Conservation (phyloP, 768 basidiomycete species). For the Melanogaster broomeanus region DNA sequence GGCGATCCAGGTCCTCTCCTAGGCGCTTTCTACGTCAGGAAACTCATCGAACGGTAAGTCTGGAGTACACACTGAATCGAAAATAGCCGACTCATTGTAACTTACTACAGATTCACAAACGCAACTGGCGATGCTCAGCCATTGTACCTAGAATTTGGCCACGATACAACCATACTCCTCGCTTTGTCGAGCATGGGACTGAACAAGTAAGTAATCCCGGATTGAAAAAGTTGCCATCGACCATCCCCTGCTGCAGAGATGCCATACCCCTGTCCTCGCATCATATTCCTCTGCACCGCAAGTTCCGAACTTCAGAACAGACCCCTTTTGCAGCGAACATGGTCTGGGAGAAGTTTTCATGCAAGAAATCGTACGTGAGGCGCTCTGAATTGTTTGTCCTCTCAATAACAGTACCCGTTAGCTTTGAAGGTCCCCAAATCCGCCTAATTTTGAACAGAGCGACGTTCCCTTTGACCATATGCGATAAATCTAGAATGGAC, state of each 20-base stretch:
- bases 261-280: slow-evolving; percentile 25
- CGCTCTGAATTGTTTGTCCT: neutral
- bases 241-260: slow-evolving; percentile 28
- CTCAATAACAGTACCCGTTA: slow-evolving; percentile 10
- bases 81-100: neutral
- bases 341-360: slow-evolving; percentile 45
- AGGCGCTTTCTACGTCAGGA: slow-evolving; percentile 40
- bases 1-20: slow-evolving; percentile 35
- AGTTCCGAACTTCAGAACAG: slow-evolving; percentile 40
- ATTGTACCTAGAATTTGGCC: slow-evolving; percentile 44
- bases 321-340: slow-evolving; percentile 46
- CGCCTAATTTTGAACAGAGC: slow-evolving; percentile 44
- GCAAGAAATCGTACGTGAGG: slow-evolving; percentile 32
- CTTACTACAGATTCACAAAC: slow-evolving; percentile 33
- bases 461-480: slow-evolving; percentile 40
- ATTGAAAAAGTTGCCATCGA: neutral
- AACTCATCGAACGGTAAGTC: slow-evolving; percentile 39
- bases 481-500: slow-evolving; percentile 32
- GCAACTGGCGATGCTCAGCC: slow-evolving; percentile 31
- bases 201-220: slow-evolving; percentile 30
- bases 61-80: neutral
- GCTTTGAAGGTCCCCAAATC: slow-evolving; percentile 38
- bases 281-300: slow-evolving; percentile 30
- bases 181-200: slow-evolving; percentile 40
- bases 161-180: slow-evolving; percentile 42